Evolutionary conservation across 768 basidiomycete species (phyloP).

Genomic region (Rhizopogon rudus): DNA sequence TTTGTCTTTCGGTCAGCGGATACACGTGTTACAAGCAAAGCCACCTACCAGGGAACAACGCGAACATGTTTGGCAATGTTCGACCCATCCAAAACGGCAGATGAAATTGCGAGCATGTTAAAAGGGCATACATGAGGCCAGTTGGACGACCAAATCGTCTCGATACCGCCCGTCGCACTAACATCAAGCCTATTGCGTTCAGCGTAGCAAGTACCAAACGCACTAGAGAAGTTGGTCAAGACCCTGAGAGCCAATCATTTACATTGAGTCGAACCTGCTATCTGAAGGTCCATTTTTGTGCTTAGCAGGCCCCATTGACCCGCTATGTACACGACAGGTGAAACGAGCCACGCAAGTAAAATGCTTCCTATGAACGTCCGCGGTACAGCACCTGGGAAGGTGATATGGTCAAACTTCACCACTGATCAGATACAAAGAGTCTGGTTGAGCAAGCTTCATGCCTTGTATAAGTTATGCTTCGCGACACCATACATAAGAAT

Average conservation of each 20-base stretch:
- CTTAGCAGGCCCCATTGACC: conserved; percentile 36
- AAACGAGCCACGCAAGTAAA: conserved; percentile 54
- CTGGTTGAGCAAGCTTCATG: not conserved
- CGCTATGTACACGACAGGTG: conserved; percentile 43
- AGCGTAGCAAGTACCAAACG: conserved; percentile 65
- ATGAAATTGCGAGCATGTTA: conserved; percentile 87
- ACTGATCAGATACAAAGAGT: not conserved
- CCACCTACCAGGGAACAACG: conserved; percentile 67
- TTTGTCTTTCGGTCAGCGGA: conserved; percentile 1
- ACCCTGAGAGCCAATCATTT: not conserved
- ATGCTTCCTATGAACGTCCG: conserved; percentile 81
- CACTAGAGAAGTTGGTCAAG: conserved; percentile 37
- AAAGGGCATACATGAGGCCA: conserved; percentile 53
- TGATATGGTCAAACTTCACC: conserved; percentile 82
- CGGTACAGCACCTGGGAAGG: conserved; percentile 86
- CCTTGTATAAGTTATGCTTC: conserved; percentile 34
- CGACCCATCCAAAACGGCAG: conserved; percentile 90
- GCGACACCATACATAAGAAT: conserved; percentile 69
- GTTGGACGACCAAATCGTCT: conserved; percentile 59
- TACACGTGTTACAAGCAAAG: not conserved
- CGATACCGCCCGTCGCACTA: conserved; percentile 58
- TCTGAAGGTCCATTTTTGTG: conserved; percentile 65
- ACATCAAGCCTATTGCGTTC: conserved; percentile 58
- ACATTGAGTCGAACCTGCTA: conserved; percentile 47
- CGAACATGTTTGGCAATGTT: conserved; percentile 94